A percentile compares a stretch with the other conserved stretches of the same genome.
Conservation (phyloP, 176 grass and related monocot species). For the Tillandsia leiboldiana region DNA sequence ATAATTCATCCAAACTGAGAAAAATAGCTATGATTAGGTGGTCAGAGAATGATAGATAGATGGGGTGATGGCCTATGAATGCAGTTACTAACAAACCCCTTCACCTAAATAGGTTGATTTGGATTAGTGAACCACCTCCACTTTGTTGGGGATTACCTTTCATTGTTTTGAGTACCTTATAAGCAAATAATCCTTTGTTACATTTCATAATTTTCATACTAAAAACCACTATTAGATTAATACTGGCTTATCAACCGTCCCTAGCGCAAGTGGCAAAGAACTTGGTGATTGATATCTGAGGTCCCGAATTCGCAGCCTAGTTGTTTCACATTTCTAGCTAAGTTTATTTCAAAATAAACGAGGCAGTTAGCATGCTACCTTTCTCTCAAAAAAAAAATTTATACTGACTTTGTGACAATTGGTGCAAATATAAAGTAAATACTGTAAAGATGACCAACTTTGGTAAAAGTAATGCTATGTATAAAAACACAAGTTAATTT, state of each 20-base stretch:
- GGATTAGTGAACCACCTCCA: constrained; percentile 34
- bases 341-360: too few relatives aligned
- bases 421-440: background rate
- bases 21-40: background rate
- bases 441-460: background rate
- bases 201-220: constrained; percentile 16
- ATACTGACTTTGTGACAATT: constrained; percentile 20
- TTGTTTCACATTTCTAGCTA: too few relatives aligned
- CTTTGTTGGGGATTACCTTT: constrained; percentile 13
- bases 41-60: background rate
- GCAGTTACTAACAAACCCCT: constrained; percentile 42
- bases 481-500: constrained; percentile 14
- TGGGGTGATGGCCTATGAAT: constrained; percentile 18
- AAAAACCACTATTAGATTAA: constrained; percentile 26
- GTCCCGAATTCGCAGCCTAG: too few relatives aligned
- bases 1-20: background rate
- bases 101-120: constrained; percentile 36
- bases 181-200: constrained; percentile 32
- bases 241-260: background rate
- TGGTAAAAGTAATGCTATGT: background rate
- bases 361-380: too few relatives aligned
- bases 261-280: too few relatives aligned
- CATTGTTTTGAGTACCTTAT: constrained; percentile 43
- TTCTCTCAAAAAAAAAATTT: background rate
- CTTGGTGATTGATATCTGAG: too few relatives aligned